Base-by-base conservation (phyloP, 2,329 filamentous ascomycete species). In the Ustilaginoidea virens region DNA sequence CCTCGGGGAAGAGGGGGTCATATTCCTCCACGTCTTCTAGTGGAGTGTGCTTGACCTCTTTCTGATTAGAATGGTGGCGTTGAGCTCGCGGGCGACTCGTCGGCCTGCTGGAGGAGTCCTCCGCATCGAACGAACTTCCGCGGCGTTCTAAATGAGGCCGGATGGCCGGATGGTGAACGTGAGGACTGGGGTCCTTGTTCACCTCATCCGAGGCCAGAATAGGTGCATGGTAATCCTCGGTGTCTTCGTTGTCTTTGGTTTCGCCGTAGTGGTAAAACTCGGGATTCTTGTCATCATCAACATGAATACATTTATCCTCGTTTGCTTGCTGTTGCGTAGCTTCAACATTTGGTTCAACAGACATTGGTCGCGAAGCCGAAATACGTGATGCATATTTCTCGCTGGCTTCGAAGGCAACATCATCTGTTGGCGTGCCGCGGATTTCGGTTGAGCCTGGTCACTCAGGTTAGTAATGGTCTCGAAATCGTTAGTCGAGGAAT, bases 21-120 rank as follows among this genome's bases (percentile, higher is more conserved):
- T 96, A 96, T 50, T 96, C 86, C 43, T 86, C 78, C 5, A 92
- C 80, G 44, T 92, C 79, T 42, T 92, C 83, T 7, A 92, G 58
- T 5, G 80, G 81, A 4, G 78, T 85, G 24, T 71, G 55, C 45
- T 57, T 56, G 51, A 76, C 48, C 51, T 76, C 61, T 8, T 50
- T 42, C 31, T 58, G 56, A 5, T 59, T 5, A 64, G 55, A 25
- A 57, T 61, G 37, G n/a, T n/a, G n/a, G n/a, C n/a, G n/a, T n/a
- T n/a, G n/a, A n/a, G n/a, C n/a, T n/a, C n/a, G n/a, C n/a, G n/a
- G n/a, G n/a, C n/a, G n/a, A n/a, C n/a, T n/a, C n/a, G n/a, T n/a
- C n/a, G n/a, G n/a, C n/a, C n/a, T n/a, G n/a, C n/a, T n/a, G n/a
- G n/a, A n/a, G n/a, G 68, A 41, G 18, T 68, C 55, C 7, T 67